phyloP scores from a whole-genome alignment of 176 grass and related monocot species.

The Aegilops speltoides region DNA sequence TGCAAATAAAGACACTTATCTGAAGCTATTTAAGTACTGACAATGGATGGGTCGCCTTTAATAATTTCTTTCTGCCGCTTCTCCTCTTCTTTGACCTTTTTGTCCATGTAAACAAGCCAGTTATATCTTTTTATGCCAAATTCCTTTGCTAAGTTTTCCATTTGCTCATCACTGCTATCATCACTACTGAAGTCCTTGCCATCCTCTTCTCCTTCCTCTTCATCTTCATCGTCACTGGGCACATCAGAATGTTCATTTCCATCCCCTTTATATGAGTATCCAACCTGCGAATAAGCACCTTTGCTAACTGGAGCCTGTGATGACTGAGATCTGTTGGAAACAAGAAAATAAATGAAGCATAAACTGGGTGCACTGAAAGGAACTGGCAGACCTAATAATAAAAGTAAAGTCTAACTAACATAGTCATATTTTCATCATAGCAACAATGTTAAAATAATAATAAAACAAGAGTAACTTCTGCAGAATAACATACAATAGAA shows the following conservation, averaged over 20 bases:
- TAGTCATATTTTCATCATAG: neutral
- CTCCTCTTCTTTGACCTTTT: slow-evolving; percentile 94
- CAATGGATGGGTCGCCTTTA: slow-evolving; percentile 91
- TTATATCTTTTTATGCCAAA: slow-evolving; percentile 97
- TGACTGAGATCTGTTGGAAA: slow-evolving; percentile 63
- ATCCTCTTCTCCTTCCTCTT: slow-evolving; percentile 77
- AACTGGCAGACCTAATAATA: slow-evolving; percentile 1
- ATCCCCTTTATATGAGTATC: slow-evolving; percentile 86
- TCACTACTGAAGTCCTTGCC: slow-evolving; percentile 95
- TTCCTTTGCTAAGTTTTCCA: slow-evolving; percentile 95
- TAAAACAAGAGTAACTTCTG: slow-evolving; percentile 6
- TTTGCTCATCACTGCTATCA: slow-evolving; percentile 91
- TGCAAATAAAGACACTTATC: slow-evolving; percentile 7
- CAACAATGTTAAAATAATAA: slow-evolving; percentile 17
- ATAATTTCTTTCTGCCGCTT: slow-evolving; percentile 90
- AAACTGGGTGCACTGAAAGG: neutral
- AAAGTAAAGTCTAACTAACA: slow-evolving; percentile 10
- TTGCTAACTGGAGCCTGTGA: slow-evolving; percentile 73
- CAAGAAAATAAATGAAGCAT: slow-evolving; percentile 10
- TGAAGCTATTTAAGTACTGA: slow-evolving; percentile 44
- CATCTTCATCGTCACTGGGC: slow-evolving; percentile 77
- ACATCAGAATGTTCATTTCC: slow-evolving; percentile 64
- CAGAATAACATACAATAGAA: neutral
- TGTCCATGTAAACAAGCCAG: slow-evolving; percentile 98
- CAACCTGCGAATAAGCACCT: slow-evolving; percentile 95